Evolutionary conservation across 805 yeast species (phyloP).

Genomic region (Gaillardinia entomophila): DNA sequence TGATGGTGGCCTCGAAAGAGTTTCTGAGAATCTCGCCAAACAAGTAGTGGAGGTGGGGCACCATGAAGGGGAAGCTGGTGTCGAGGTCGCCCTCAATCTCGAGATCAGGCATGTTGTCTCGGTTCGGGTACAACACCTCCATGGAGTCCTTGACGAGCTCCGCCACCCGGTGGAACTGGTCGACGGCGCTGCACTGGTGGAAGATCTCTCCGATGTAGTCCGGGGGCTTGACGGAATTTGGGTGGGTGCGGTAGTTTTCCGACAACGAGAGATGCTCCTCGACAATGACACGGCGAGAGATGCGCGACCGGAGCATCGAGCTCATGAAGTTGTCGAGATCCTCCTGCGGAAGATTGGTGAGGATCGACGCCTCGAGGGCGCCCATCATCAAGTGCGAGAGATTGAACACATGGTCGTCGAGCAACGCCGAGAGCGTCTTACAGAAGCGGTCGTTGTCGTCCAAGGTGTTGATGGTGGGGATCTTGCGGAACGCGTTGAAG

Average conservation of each 20-base stretch:
- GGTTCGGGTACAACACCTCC: conserved; percentile 46
- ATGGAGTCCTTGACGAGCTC: conserved; percentile 46
- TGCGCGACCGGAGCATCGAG: conserved; percentile 74
- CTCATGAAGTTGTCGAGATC: conserved; percentile 72
- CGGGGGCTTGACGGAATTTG: conserved; percentile 44
- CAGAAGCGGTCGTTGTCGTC: conserved; percentile 77
- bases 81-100: conserved; percentile 68
- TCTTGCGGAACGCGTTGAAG: conserved; percentile 77
- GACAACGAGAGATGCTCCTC: conserved; percentile 87
- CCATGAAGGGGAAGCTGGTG: conserved; percentile 73
- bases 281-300: conserved; percentile 82
- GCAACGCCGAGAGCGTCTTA: conserved; percentile 50
- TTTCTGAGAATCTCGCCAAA: conserved; percentile 86
- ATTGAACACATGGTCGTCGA: conserved; percentile 76
- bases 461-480: conserved; percentile 59
- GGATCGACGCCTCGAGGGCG: conserved; percentile 70
- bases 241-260: conserved; percentile 48
- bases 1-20: conserved; percentile 75
- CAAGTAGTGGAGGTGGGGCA: conserved; percentile 79
- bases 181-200: conserved; percentile 67
- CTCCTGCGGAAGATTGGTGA: conserved; percentile 51
- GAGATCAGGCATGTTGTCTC: conserved; percentile 62
- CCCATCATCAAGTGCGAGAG: conserved; percentile 92
- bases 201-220: conserved; percentile 74
- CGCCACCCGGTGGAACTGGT: conserved; percentile 54